Base-by-base conservation (phyloP, 2,329 filamentous ascomycete species). In the Stagonosporopsis cucurbitacearum region DNA sequence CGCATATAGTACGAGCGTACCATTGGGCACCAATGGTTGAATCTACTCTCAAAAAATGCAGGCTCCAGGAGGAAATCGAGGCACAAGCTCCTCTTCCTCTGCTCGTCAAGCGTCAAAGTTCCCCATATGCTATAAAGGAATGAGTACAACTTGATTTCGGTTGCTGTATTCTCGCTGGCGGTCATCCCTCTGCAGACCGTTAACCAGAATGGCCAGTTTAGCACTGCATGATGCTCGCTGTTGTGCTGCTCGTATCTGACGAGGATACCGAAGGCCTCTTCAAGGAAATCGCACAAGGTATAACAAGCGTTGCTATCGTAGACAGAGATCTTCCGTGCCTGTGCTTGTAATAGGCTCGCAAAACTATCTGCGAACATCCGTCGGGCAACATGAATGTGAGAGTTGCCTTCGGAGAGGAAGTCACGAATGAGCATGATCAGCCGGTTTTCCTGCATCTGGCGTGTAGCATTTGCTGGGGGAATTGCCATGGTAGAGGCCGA, bases 11-110 rank as follows among this genome's bases (percentile, higher is more conserved):
- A 97, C 13, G 92, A 89, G 58, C 93, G 86, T 20, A 96, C 91
- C 93, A 96, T 96, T 0, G 93, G 92, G 69, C 91, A 96, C 92
- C 93, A 96, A 69, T 96, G 92, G 69, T 90, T 94, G 77, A 96
- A 97, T 58, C 92, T 87, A 58, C 85, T 86, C 69, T 90, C 86
- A 72, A 96, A 96, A 2, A 89, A 84, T 23, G 87, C 82, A 50
- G 90, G 87, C 6, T 87, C 84, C 12, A 97, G 79, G 35, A 97
- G 78, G 80, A 95, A 93, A 20, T 87, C 85, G 25, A 89, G 67
- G 70, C 91, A 96, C 17, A 96, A 72, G 13, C 82, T 79, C 53
- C 84, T 81, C 74, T 94, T 96, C 45, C 90, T 84, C 46, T 80
- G 78, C 2, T 87, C 82, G 50, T 91, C 84, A 30, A 83, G 81